Evolutionary conservation across 805 yeast genomes (phyloP).

Genomic region (Ogataea degrootiae): DNA sequence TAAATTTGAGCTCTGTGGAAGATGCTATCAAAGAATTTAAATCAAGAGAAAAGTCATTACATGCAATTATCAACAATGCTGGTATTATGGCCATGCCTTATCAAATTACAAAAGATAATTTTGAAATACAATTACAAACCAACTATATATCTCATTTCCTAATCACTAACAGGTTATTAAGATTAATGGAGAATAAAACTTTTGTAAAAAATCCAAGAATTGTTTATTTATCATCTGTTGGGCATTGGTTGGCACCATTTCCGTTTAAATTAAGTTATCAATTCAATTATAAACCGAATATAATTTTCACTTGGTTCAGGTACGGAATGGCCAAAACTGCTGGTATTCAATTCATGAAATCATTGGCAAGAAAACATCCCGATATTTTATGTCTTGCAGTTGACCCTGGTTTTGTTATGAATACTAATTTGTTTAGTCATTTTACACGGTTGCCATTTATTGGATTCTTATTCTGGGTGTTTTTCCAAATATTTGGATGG

Average conservation of each 20-base stretch:
- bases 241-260: constrained; percentile 49
- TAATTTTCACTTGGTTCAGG: constrained; percentile 70
- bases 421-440: constrained; percentile 67
- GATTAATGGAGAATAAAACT: constrained; percentile 39
- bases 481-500: constrained; percentile 64
- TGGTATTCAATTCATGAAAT: constrained; percentile 66
- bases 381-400: constrained; percentile 58
- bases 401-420: constrained; percentile 87
- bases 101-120: constrained; percentile 52
- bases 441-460: constrained; percentile 75
- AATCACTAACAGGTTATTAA: constrained; percentile 56
- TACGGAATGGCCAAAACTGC: constrained; percentile 76
- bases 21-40: constrained; percentile 44
- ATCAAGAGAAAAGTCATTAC: constrained; percentile 44
- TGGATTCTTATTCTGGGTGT: constrained; percentile 70
- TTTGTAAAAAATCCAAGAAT: constrained; percentile 42
- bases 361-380: constrained; percentile 63
- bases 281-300: constrained; percentile 58
- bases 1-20: constrained; percentile 42
- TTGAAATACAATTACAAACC: constrained; percentile 77
- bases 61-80: constrained; percentile 70
- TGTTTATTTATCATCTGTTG: constrained; percentile 59
- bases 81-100: constrained; percentile 78
- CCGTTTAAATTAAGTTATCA: constrained; percentile 44
- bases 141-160: constrained; percentile 74